phyloP scores from a whole-genome alignment of 2,329 filamentous ascomycete species.

The Colletotrichum musicola region DNA sequence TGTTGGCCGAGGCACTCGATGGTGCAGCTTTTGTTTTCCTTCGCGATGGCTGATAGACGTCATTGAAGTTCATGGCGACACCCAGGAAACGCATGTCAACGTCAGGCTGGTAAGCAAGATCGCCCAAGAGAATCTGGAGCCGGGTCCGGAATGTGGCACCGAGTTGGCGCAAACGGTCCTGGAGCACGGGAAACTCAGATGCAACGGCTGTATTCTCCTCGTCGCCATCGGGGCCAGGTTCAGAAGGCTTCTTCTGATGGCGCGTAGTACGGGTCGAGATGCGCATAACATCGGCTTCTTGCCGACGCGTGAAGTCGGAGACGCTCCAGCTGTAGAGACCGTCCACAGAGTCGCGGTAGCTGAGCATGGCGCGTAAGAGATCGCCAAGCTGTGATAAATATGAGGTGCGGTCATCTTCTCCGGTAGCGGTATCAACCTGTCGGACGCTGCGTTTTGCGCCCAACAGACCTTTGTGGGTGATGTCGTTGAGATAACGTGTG shows the following conservation, averaged over 20 bases:
- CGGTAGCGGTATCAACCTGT: constrained; percentile 53
- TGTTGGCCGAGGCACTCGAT: constrained; percentile 31
- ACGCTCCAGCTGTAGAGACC: constrained; percentile 95
- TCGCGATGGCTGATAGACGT: constrained; percentile 86
- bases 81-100: constrained; percentile 95
- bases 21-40: constrained; percentile 65
- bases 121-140: constrained; percentile 86
- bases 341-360: constrained; percentile 93
- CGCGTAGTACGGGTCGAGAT: constrained; percentile 65
- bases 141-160: constrained; percentile 81
- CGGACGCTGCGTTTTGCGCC: constrained; percentile 73
- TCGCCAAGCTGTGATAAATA: constrained; percentile 95
- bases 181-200: constrained; percentile 78
- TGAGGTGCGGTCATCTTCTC: constrained; percentile 76
- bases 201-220: constrained; percentile 55
- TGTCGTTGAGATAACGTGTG: constrained; percentile 88
- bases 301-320: constrained; percentile 91
- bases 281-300: constrained; percentile 81
- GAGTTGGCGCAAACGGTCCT: constrained; percentile 78
- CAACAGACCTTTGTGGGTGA: constrained; percentile 95
- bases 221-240: constrained; percentile 40
- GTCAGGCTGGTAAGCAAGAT: constrained; percentile 92
- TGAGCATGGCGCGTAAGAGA: constrained; percentile 92
- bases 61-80: constrained; percentile 99
- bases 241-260: constrained; percentile 36